Base-by-base conservation (phyloP, 1,284 basidiomycete genomes). In the Heterobasidion annosum region DNA sequence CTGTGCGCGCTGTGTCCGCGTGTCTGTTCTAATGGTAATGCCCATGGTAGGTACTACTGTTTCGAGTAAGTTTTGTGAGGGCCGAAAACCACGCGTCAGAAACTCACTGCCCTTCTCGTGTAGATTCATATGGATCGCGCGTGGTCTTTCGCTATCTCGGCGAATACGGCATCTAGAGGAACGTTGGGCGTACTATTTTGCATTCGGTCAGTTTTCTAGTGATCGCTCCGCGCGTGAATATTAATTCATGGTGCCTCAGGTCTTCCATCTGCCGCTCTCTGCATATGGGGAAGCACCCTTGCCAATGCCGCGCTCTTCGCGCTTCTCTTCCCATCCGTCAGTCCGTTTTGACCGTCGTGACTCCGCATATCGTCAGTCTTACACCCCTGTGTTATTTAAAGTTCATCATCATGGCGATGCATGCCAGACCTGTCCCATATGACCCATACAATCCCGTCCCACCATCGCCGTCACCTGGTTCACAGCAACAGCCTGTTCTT, bases 101-200 rank as follows among this genome's bases (percentile, higher is more conserved):
- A 32, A 32, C 9, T 16, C 18, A 51, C 43, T n/a, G 1, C 44
- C 54, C 35, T 42, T 46, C 9, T 40, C 42, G 37, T 33, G 48
- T 58, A 91, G 89, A 62, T 88, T 85, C 62, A 78, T 88, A 40
- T 91, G 88, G 88, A 78, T 87, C 47, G 79, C 86, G 8, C 79
- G 83, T 15, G 86, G 86, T 8, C 67, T 85, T 60, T 82, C 84
- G 10, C 72, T 91, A 33, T 76, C 84, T 3, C 72, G 78, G 33
- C 73, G 90, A 50, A 80, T 92, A 50, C 71, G 84, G 51, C 78
- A 88, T 64, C 72, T 92, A 16, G 91, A 93, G 69, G 88, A 92
- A 67, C 79, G 89, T 48, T 93, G 90, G 90, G 79, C 85, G 1
- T 93, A 92, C 67, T 90, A 85, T 64, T 76, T 91, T 56, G 85